phyloP scores from a whole-genome alignment of 2,329 filamentous ascomycete genomes.

The Mycogone perniciosa region DNA sequence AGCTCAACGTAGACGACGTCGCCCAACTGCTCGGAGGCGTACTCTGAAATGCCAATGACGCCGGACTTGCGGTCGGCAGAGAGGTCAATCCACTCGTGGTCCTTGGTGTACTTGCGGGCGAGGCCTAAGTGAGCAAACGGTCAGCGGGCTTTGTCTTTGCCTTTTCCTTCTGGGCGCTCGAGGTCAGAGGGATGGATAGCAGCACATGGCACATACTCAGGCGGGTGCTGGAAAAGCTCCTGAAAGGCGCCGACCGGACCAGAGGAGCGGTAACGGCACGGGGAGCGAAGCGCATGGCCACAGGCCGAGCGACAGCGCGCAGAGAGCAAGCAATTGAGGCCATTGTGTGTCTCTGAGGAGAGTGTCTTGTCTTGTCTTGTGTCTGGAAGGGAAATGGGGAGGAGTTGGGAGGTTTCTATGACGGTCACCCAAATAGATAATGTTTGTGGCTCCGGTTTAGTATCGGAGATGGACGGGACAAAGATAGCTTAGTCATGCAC shows the following conservation, averaged over 20 bases:
- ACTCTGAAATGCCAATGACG: slow-evolving; percentile 78
- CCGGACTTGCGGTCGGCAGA: slow-evolving; percentile 76
- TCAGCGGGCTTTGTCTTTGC: too few species aligned
- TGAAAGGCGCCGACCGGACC: slow-evolving; percentile 36
- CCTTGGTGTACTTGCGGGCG: slow-evolving; percentile 84
- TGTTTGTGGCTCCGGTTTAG: too few species aligned
- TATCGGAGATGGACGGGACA: too few species aligned
- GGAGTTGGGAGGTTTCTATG: too few species aligned
- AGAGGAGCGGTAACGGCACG: slow-evolving; percentile 30
- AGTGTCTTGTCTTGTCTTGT: too few species aligned
- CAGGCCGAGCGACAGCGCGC: slow-evolving; percentile 40
- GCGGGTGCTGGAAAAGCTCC: slow-evolving; percentile 35
- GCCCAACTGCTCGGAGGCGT: slow-evolving; percentile 85
- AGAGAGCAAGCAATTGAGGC: slow-evolving; percentile 56
- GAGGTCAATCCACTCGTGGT: slow-evolving; percentile 97
- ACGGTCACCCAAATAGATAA: too few species aligned
- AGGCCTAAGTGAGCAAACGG: slow-evolving; percentile 37
- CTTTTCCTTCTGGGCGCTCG: background rate
- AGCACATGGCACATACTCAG: slow-evolving; percentile 25
- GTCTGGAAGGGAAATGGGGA: too few species aligned
- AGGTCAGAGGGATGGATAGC: background rate
- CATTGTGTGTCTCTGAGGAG: slow-evolving; percentile 35
- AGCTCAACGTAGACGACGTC: slow-evolving; percentile 98
- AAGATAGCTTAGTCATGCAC: too few species aligned
- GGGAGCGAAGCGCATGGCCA: slow-evolving; percentile 33